A percentile compares a stretch with the other conserved stretches of the same genome.
These are phyloP conservation scores for Cladosporium sp. DNA, from an alignment of 2,329 filamentous ascomycete species.

Conservation along the genomic window DNA sequence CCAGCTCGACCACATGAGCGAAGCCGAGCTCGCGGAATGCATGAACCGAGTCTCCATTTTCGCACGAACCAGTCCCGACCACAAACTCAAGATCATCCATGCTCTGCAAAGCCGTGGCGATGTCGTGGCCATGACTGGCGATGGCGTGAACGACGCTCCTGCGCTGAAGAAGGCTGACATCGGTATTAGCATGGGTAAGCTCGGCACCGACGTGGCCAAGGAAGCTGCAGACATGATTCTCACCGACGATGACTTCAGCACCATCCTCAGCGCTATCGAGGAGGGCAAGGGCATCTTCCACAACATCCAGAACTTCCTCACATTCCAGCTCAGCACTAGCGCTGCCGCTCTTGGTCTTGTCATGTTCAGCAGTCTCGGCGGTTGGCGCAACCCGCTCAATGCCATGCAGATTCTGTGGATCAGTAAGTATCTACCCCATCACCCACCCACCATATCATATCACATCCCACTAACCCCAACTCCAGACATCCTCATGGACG, in stretches of 20 bases:
- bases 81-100: constrained; percentile 95
- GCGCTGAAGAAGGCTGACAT: constrained; percentile 97
- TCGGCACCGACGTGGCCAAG: constrained; percentile 96
- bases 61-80: constrained; percentile 91
- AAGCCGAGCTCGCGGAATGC: constrained; percentile 77
- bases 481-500: constrained; percentile 98
- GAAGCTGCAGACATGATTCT: constrained; percentile 93
- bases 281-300: constrained; percentile 99
- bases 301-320: constrained; percentile 99
- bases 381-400: constrained; percentile 93
- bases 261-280: constrained; percentile 92
- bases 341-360: constrained; percentile 91
- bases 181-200: constrained; percentile 92
- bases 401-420: constrained; percentile 99
- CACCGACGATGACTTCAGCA: constrained; percentile 86
- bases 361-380: constrained; percentile 86
- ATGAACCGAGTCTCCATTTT: constrained; percentile 92
- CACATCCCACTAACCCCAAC: constrained; percentile 32
- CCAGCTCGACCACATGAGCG: constrained; percentile 90
- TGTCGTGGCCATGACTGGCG: constrained; percentile 98
- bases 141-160: constrained; percentile 96
- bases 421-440: constrained; percentile 63
- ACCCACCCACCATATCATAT: background rate
- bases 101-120: constrained; percentile 90
- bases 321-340: constrained; percentile 96